These are phyloP conservation scores for Silene conica DNA, from an alignment of 148 eudicot species.

Conservation along the genomic window DNA sequence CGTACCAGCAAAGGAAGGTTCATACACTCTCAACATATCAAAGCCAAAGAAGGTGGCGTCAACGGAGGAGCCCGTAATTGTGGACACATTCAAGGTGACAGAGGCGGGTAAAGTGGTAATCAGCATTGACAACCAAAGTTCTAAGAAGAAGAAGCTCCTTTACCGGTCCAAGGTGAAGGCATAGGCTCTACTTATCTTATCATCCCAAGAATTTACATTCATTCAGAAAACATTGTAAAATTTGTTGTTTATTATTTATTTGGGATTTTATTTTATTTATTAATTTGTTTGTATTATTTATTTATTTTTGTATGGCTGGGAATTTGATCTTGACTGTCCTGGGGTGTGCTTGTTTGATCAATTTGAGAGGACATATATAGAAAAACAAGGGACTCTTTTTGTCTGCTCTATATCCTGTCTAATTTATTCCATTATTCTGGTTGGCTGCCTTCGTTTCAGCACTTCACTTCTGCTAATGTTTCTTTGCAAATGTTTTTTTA, in stretches of 20 bases:
- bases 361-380: slow-evolving; percentile 27
- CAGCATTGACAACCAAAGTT: slow-evolving; percentile 46
- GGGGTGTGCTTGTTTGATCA: slow-evolving; percentile 4
- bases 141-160: slow-evolving; percentile 60
- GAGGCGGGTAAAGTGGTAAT: slow-evolving; percentile 52
- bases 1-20: slow-evolving; percentile 39
- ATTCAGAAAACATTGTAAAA: slow-evolving; percentile 17
- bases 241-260: background rate
- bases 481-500: background rate
- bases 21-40: slow-evolving; percentile 42
- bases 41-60: slow-evolving; percentile 46
- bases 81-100: slow-evolving; percentile 41
- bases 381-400: slow-evolving; percentile 25
- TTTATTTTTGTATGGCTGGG: slow-evolving; percentile 5
- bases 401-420: slow-evolving; percentile 30
- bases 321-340: slow-evolving; percentile 1
- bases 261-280: background rate
- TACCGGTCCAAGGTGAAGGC: slow-evolving; percentile 54
- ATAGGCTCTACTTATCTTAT: slow-evolving; percentile 7
- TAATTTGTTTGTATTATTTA: slow-evolving; percentile 3
- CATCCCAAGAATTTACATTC: background rate
- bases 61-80: slow-evolving; percentile 38
- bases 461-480: slow-evolving; percentile 16
- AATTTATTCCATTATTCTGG: slow-evolving; percentile 18
- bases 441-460: slow-evolving; percentile 8